Base-by-base conservation (phyloP, 345 rosid species). In the Salix caprea region DNA sequence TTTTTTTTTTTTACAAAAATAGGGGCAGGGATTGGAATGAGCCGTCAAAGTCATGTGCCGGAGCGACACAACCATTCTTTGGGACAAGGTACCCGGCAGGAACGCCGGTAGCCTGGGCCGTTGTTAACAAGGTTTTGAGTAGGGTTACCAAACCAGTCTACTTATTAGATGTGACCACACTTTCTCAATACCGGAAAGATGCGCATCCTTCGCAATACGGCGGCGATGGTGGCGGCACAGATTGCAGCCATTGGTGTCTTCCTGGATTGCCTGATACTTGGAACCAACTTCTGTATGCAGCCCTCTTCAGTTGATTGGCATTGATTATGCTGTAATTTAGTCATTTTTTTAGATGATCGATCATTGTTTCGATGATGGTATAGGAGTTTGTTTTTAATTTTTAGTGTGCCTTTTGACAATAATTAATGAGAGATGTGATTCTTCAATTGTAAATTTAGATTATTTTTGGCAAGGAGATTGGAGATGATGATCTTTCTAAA, bases 261-360 rank as follows among this genome's bases (percentile, higher is more conserved):
- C 98, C 98, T 50, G 99, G 99, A 10, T 80, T 96, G 84, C 99
- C 99, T 4, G 99, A 93, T 74, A 86, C 95, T 46, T 96, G 98
- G 99, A 96, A 92, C 80, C 80, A 80, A 71, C 91, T 93, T 72
- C 76, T 96, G 12, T 96, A 88, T 79, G 86, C 89, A 19, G 70
- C 88, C 73, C 84, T 84, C 61, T 85, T 90, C 54, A 75, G 85
- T 80, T 86, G 79, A 77, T 32, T 15, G n/a, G 68, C 32, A 34
- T 54, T 18, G 0, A 68, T 23, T n/a, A 4, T n/a, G 42, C 1
- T 37, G 30, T 42, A 37, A 68, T 19, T 23, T 23, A 68, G 18
- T 1, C 26, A 68, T 42, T 68, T 39, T 34, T 61, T 69, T 0
- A 14, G 24, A 6, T 46, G 67, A 72, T 60, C n/a, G 65, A 71